Percentiles rank a stretch among this genome's conserved stretches.
These are phyloP conservation scores for Penicillium occitanis DNA, from an alignment of 2,329 filamentous ascomycete species.

Conservation along the genomic window DNA sequence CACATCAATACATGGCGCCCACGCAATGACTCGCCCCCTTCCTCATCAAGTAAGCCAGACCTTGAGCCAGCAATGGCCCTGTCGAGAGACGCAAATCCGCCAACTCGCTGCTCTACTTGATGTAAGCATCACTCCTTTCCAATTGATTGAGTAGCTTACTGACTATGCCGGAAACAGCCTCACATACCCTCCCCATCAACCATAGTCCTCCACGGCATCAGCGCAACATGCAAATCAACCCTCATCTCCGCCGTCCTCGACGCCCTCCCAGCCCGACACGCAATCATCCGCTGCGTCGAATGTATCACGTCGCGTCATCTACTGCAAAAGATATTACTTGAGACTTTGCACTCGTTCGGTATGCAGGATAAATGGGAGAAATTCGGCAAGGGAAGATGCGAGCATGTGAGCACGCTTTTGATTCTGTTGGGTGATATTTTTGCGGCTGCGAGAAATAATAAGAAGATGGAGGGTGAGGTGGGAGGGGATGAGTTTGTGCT, in stretches of 20 bases:
- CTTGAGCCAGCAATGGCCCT: constrained; percentile 45
- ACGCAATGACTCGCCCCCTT: constrained; percentile 25
- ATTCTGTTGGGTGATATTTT: constrained; percentile 63
- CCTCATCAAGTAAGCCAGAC: constrained; percentile 35
- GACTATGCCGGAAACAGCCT: constrained; percentile 28
- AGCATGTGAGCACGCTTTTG: constrained; percentile 73
- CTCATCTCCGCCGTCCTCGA: constrained; percentile 65
- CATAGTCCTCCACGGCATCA: constrained; percentile 77
- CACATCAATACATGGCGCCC: neutral
- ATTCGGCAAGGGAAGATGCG: constrained; percentile 62
- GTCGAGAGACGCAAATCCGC: constrained; percentile 43
- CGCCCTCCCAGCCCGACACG: constrained; percentile 53
- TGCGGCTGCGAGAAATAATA: constrained; percentile 28
- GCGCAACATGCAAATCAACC: constrained; percentile 81
- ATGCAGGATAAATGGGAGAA: constrained; percentile 45
- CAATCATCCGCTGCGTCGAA: constrained; percentile 45
- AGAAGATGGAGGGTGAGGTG: neutral
- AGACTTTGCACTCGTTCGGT: constrained; percentile 37
- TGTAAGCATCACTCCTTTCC: constrained; percentile 31
- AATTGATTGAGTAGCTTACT: neutral
- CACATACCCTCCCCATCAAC: constrained; percentile 66
- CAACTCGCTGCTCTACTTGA: constrained; percentile 44
- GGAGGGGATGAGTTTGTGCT: constrained; percentile 66
- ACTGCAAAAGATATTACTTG: constrained; percentile 47
- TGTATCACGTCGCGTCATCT: constrained; percentile 49